Percentiles rank a stretch among this genome's conserved stretches.
phyloP scores from a whole-genome alignment of 2,329 filamentous ascomycete species.

The Pyrenochaeta sp. region DNA sequence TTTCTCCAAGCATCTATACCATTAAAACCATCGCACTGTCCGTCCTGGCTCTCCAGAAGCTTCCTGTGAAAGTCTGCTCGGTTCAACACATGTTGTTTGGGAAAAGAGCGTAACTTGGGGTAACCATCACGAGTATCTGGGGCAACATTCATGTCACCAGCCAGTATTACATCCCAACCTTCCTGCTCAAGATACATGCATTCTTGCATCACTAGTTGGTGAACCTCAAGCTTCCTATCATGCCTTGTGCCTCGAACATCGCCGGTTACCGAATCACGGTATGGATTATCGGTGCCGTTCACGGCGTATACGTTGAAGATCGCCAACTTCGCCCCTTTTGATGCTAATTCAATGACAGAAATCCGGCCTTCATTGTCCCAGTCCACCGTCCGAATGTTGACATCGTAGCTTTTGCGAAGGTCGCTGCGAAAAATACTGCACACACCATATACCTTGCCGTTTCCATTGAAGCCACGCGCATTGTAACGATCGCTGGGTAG shows the following conservation, averaged over 20 bases:
- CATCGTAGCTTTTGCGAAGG: slow-evolving; percentile 31
- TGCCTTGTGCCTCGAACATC: slow-evolving; percentile 57
- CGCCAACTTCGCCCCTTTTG: slow-evolving; percentile 44
- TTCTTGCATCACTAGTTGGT: slow-evolving; percentile 57
- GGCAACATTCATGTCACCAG: slow-evolving; percentile 64
- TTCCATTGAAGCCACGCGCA: slow-evolving; percentile 55
- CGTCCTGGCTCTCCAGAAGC: slow-evolving; percentile 50
- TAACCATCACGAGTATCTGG: slow-evolving; percentile 54
- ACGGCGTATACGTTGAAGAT: slow-evolving; percentile 64
- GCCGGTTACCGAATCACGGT: slow-evolving; percentile 57
- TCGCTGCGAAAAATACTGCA: slow-evolving; percentile 59
- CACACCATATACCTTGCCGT: slow-evolving; percentile 62
- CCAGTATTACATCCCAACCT: slow-evolving; percentile 58
- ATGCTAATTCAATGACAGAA: slow-evolving; percentile 54
- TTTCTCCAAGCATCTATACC: slow-evolving; percentile 60
- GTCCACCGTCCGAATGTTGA: slow-evolving; percentile 47
- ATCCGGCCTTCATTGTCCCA: slow-evolving; percentile 65
- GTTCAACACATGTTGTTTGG: slow-evolving; percentile 60
- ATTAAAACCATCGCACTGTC: slow-evolving; percentile 20
- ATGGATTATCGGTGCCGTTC: slow-evolving; percentile 60
- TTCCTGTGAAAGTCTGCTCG: slow-evolving; percentile 60
- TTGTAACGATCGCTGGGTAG: slow-evolving; percentile 61
- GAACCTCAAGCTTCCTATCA: slow-evolving; percentile 61
- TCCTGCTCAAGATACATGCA: slow-evolving; percentile 51
- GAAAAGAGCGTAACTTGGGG: slow-evolving; percentile 57